Conservation (phyloP, 306 rosid species). For the Cicer bijugum region DNA sequence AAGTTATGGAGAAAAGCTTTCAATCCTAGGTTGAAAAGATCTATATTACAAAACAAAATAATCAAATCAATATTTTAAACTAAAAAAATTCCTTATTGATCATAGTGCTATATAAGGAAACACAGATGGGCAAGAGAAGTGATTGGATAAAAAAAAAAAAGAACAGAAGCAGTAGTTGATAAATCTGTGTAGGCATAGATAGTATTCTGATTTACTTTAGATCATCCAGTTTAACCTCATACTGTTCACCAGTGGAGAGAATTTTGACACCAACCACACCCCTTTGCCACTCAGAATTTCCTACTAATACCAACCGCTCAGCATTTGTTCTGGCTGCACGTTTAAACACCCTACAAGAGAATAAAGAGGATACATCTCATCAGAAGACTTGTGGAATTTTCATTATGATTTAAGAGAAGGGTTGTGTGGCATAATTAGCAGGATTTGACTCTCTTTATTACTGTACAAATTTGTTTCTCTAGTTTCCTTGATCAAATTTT, state of each 20-base stretch:
- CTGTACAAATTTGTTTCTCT: not conserved
- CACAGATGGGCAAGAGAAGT: not conserved
- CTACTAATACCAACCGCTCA: slow-evolving; percentile 77
- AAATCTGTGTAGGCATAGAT: slow-evolving; percentile 4
- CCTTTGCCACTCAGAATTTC: slow-evolving; percentile 89
- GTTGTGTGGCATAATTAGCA: not conserved
- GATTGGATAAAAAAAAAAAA: slow-evolving; percentile 31
- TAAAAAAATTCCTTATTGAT: slow-evolving; percentile 9
- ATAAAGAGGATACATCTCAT: slow-evolving; percentile 33
- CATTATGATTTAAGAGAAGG: slow-evolving; percentile 13
- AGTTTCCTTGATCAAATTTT: not conserved
- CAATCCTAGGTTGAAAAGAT: slow-evolving; percentile 6
- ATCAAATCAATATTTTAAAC: slow-evolving; percentile 30
- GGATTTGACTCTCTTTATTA: slow-evolving; percentile 7
- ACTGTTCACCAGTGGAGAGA: slow-evolving; percentile 86
- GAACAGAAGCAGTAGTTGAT: slow-evolving; percentile 28
- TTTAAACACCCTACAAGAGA: slow-evolving; percentile 75
- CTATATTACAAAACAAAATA: slow-evolving; percentile 24
- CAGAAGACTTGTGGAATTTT: slow-evolving; percentile 33
- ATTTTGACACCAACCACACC: slow-evolving; percentile 84
- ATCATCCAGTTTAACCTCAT: slow-evolving; percentile 81
- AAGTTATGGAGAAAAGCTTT: slow-evolving; percentile 21
- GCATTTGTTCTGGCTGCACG: slow-evolving; percentile 80
- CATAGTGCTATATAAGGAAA: not conserved
- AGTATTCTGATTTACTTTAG: slow-evolving; percentile 52